Base-by-base conservation (phyloP, 345 rosid genomes). In the Gossypium australe region DNA sequence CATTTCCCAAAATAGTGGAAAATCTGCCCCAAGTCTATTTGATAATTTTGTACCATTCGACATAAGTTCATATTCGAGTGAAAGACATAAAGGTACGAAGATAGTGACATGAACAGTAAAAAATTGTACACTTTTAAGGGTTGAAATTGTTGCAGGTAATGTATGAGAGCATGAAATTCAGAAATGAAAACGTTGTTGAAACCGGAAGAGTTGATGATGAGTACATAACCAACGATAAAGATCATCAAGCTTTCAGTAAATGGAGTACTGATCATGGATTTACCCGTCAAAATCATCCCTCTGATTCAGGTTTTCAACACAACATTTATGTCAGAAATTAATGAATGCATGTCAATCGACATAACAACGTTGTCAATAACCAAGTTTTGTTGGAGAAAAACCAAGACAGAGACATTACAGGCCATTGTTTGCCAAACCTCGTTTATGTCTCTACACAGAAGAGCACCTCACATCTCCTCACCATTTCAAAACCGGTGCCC, bases 141-240 rank as follows among this genome's bases (percentile, higher is more conserved):
- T 27, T 24, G 16, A 27, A 4, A 7, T 70, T 29, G 14, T 8
- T 13, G 38, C 72, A 85, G 92, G 59, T 11, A 27, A 77, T 85
- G 84, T 89, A 89, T 49, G 86, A 84, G 51, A 64, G 53, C 53
- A 83, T 87, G 90, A 87, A 83, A 71, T 10, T 18, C 45, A 84
- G 73, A 56, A 64, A 85, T 9, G 85, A 85, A 52, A 73, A 77
- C 9, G 84, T 71, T 17, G 38, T 89, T 3, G 82, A 79, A 17
- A 66, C 18, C 2, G 89, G 89, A 7, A 73, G 75, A 76, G 80
- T 85, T 4, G 78, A 78, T 2, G 78, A 83, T 18, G 79, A 78
- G 20, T 56, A 34, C 63, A 41, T 56, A 60, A 72, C 70, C 2
- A 70, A 3, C 20, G 59, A 67, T 0, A 72, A 24, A 20, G 83